A percentile compares a stretch with the other conserved stretches of the same genome.
Conservation (phyloP, 2,329 filamentous ascomycete genomes). For the Fonsecaea monophora region DNA sequence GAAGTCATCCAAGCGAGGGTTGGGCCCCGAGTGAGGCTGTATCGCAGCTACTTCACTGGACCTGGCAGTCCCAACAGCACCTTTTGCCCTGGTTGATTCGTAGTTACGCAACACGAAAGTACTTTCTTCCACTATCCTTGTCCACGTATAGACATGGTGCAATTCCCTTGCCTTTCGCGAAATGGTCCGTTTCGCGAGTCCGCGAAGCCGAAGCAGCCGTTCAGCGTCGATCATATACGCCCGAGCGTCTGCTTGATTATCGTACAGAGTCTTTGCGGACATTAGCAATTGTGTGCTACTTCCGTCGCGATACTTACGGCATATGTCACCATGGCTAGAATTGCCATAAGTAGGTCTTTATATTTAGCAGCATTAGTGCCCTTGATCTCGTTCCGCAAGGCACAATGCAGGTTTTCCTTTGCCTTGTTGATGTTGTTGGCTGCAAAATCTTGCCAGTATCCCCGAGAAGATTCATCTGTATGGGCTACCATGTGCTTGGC, state of each 20-base stretch:
- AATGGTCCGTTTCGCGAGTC: slow-evolving; percentile 46
- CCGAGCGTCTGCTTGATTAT: slow-evolving; percentile 44
- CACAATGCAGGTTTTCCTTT: slow-evolving; percentile 24
- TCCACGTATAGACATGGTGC: slow-evolving; percentile 51
- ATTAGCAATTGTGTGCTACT: neutral
- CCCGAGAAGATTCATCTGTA: neutral
- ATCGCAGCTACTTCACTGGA: neutral
- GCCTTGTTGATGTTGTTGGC: neutral
- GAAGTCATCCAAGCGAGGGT: slow-evolving; percentile 50
- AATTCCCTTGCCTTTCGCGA: slow-evolving; percentile 49
- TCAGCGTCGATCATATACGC: slow-evolving; percentile 50
- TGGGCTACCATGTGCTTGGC: neutral
- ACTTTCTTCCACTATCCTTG: slow-evolving; percentile 48
- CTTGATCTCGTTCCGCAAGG: slow-evolving; percentile 43
- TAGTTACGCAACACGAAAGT: slow-evolving; percentile 46
- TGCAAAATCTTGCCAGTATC: neutral
- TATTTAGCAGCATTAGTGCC: slow-evolving; percentile 47
- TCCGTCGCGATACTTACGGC: slow-evolving; percentile 39
- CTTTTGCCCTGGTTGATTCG: slow-evolving; percentile 30
- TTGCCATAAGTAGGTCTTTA: slow-evolving; percentile 50
- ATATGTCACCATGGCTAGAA: slow-evolving; percentile 45
- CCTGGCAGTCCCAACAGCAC: neutral
- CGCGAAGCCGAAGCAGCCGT: slow-evolving; percentile 46
- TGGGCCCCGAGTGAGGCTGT: slow-evolving; percentile 36
- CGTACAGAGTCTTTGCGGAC: neutral